Percentiles rank a stretch among this genome's conserved stretches.
These are phyloP conservation scores for Leishmania mexicana DNA, from an alignment of 208 protist genomes.

Conservation along the genomic window DNA sequence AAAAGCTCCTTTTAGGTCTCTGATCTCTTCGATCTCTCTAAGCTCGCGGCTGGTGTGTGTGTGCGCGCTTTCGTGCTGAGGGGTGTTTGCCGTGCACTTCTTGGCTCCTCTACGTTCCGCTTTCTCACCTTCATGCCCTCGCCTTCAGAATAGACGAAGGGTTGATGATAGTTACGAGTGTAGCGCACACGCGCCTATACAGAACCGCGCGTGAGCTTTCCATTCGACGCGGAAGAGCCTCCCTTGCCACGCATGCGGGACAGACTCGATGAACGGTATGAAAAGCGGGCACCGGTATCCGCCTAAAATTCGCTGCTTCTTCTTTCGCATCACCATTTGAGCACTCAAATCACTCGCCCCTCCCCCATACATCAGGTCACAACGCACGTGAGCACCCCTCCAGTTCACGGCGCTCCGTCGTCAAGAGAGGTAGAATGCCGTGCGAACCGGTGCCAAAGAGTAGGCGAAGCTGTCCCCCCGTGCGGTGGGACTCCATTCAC, in stretches of 20 bases:
- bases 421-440: background rate
- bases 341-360: background rate
- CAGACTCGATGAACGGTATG: background rate
- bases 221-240: background rate
- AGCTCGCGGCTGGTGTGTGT: background rate
- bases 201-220: background rate
- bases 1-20: background rate
- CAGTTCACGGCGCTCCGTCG: too few relatives aligned
- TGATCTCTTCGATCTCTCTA: background rate
- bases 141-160: too few relatives aligned
- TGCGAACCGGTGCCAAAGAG: background rate
- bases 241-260: background rate
- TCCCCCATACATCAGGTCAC: background rate
- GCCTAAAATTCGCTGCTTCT: background rate
- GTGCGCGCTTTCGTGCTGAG: background rate
- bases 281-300: background rate
- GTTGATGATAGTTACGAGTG: background rate
- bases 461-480: conserved; percentile 4
- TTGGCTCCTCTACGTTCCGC: too few relatives aligned
- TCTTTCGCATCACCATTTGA: background rate
- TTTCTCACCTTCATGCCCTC: too few relatives aligned
- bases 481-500: conserved; percentile 43
- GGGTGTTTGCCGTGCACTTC: background rate
- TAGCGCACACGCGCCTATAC: background rate
- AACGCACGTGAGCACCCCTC: background rate